A percentile compares a stretch with the other conserved stretches of the same genome.
Conservation (phyloP, 495 filamentous ascomycete genomes). For the Neurospora sp. region DNA sequence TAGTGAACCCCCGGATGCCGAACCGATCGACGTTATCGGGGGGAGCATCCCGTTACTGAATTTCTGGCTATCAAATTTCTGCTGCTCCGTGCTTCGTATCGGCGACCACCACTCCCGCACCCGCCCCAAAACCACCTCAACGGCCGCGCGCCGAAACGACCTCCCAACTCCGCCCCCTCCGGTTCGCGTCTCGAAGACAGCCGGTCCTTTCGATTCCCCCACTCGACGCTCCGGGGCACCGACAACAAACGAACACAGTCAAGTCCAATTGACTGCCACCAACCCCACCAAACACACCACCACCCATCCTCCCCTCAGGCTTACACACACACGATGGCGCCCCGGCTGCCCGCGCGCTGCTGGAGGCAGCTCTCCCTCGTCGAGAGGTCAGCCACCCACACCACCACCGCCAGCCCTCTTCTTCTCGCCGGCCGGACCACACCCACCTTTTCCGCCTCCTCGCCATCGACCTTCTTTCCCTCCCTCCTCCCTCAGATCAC, state of each 20-base stretch:
- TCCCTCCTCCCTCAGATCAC: conserved; percentile 35
- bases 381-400: conserved; percentile 11
- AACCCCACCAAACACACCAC: conserved; percentile 4
- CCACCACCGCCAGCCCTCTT: conserved; percentile 2
- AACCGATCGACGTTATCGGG: neutral
- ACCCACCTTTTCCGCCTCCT: conserved; percentile 16
- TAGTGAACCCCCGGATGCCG: neutral
- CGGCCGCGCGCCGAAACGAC: neutral
- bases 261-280: neutral
- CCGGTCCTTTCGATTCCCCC: neutral
- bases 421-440: conserved; percentile 23
- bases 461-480: conserved; percentile 13
- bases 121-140: conserved; percentile 1
- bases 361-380: conserved; percentile 27
- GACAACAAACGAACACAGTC: neutral
- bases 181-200: neutral
- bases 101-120: neutral
- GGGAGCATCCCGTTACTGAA: neutral
- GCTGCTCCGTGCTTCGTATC: neutral
- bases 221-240: neutral
- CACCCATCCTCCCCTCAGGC: neutral
- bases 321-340: conserved; percentile 32
- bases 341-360: conserved; percentile 43
- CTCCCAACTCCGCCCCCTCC: neutral
- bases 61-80: conserved; percentile 1